Evolutionary conservation across 2,329 filamentous ascomycete genomes (phyloP).

Genomic region (Aspergillus nomiae): DNA sequence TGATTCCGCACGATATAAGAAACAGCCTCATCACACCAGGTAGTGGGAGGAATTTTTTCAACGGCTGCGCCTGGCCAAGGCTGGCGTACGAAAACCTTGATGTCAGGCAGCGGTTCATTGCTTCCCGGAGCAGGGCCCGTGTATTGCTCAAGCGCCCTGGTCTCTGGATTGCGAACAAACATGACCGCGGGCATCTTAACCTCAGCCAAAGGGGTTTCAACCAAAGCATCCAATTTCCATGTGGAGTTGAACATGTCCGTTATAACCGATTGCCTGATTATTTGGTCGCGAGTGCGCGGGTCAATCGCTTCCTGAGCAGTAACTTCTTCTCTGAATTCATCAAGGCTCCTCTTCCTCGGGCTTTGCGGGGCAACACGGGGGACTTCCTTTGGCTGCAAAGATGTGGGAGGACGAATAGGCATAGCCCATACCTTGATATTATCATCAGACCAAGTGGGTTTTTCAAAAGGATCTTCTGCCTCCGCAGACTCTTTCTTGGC

Average conservation of each 20-base stretch:
- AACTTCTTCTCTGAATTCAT: conserved; percentile 47
- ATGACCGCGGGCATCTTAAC: conserved; percentile 69
- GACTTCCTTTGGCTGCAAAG: conserved; percentile 26
- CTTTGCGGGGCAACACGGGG: conserved; percentile 29
- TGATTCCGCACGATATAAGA: conserved; percentile 85
- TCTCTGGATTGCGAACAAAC: conserved; percentile 64
- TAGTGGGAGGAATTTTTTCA: conserved; percentile 66
- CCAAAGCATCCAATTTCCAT: conserved; percentile 72
- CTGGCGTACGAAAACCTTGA: conserved; percentile 70
- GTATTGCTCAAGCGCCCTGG: conserved; percentile 70
- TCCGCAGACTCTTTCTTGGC: conserved; percentile 24
- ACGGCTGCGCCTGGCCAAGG: conserved; percentile 77
- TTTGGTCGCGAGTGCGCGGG: conserved; percentile 43
- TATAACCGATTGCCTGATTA: conserved; percentile 65
- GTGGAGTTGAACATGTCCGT: conserved; percentile 75
- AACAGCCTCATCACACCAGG: conserved; percentile 67
- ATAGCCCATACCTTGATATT: conserved; percentile 85
- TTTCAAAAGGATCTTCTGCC: conserved; percentile 31
- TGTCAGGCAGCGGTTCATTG: conserved; percentile 56
- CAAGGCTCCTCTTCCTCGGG: conserved; percentile 51
- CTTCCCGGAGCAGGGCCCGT: conserved; percentile 65
- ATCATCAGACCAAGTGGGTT: conserved; percentile 73
- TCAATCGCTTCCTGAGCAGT: conserved; percentile 16
- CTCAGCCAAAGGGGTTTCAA: conserved; percentile 65
- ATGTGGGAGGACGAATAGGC: conserved; percentile 48